These are phyloP conservation scores for Scheffersomyces lignosus DNA, from an alignment of 805 yeast genomes.

Conservation along the genomic window DNA sequence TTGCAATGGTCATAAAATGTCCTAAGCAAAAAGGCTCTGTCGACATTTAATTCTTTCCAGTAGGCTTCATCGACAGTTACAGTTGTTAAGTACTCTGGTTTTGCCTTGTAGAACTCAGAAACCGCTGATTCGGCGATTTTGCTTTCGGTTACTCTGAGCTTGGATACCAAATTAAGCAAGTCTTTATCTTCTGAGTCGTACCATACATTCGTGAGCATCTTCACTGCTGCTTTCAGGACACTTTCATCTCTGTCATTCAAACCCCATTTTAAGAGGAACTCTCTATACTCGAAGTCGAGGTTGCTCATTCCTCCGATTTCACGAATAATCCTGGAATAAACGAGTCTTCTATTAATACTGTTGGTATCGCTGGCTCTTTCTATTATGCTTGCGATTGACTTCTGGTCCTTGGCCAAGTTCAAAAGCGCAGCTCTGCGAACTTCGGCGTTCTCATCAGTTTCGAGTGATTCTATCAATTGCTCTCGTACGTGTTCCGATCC, in stretches of 20 bases:
- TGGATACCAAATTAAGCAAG: constrained; percentile 66
- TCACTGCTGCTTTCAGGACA: constrained; percentile 70
- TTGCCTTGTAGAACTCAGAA: constrained; percentile 56
- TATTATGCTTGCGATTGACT: constrained; percentile 58
- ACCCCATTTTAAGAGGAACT: constrained; percentile 77
- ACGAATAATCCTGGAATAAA: constrained; percentile 67
- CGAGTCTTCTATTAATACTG: constrained; percentile 65
- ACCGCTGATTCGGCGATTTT: constrained; percentile 68
- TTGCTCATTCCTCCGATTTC: constrained; percentile 61
- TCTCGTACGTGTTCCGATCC: constrained; percentile 9
- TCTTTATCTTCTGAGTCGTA: constrained; percentile 65
- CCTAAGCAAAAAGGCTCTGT: constrained; percentile 70
- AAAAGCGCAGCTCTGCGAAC: constrained; percentile 83
- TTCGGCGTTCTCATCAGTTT: constrained; percentile 82
- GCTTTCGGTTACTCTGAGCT: constrained; percentile 68
- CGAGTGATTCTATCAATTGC: constrained; percentile 41
- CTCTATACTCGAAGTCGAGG: constrained; percentile 57
- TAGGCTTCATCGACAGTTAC: constrained; percentile 62
- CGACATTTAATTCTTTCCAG: constrained; percentile 73
- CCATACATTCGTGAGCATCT: constrained; percentile 75
- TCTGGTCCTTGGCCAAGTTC: constrained; percentile 57
- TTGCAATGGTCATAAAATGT: constrained; percentile 65
- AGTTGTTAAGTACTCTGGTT: constrained; percentile 61
- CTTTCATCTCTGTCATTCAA: constrained; percentile 77
- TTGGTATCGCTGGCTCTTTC: constrained; percentile 85